A percentile compares a stretch with the other conserved stretches of the same genome.
Evolutionary conservation across 2,329 filamentous ascomycete genomes (phyloP).

Genomic region (Pseudocercospora musae): DNA sequence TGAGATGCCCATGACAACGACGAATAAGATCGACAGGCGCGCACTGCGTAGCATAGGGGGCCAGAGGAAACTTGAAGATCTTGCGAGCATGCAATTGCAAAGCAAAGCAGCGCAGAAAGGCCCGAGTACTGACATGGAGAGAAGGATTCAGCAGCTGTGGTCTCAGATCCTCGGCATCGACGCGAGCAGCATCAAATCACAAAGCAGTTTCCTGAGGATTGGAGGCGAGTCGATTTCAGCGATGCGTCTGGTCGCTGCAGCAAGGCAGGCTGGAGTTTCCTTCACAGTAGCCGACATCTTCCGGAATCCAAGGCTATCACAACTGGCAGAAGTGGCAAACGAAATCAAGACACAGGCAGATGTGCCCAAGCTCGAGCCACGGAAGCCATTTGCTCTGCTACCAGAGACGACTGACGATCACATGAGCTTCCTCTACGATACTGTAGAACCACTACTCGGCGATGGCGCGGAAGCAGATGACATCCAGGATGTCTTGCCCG

Average conservation of each 20-base stretch:
- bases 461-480: conserved; percentile 6
- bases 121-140: conserved; percentile 55
- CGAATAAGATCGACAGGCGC: conserved; percentile 66
- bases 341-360: neutral
- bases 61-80: conserved; percentile 43
- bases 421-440: conserved; percentile 5
- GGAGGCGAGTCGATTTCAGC: conserved; percentile 47
- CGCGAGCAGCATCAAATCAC: conserved; percentile 47
- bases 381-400: conserved; percentile 9
- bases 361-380: neutral
- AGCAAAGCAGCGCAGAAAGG: conserved; percentile 26
- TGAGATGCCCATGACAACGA: conserved; percentile 63
- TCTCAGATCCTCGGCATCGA: conserved; percentile 47
- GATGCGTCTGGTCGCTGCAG: conserved; percentile 44
- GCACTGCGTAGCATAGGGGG: conserved; percentile 46
- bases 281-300: conserved; percentile 42
- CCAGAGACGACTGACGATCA: neutral
- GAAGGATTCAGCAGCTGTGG: conserved; percentile 52
- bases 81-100: conserved; percentile 27
- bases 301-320: neutral
- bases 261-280: conserved; percentile 35
- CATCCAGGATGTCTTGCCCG: conserved; percentile 19
- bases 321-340: neutral
- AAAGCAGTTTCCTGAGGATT: conserved; percentile 54
- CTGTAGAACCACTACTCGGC: conserved; percentile 4